Conservation (phyloP, 805 yeast species). For the Pichia paraexigua region DNA sequence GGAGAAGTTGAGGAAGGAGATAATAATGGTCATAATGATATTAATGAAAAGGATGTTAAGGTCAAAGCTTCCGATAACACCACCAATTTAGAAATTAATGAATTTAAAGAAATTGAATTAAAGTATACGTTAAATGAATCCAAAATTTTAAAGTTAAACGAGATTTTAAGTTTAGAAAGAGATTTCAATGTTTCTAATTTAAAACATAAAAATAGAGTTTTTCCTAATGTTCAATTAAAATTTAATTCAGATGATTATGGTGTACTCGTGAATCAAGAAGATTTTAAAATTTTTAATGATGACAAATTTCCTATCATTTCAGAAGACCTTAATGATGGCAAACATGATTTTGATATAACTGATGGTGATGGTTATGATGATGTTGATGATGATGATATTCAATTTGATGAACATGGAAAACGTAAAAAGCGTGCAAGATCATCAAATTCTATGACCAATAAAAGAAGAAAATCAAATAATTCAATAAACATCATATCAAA, state of each 20-base stretch:
- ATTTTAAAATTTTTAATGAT: constrained; percentile 49
- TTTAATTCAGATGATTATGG: constrained; percentile 84
- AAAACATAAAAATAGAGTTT: constrained; percentile 53
- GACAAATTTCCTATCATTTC: constrained; percentile 26
- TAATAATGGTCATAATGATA: constrained; percentile 1
- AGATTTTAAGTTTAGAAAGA: constrained; percentile 39
- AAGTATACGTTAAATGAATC: constrained; percentile 11
- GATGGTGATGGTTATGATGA: constrained; percentile 18
- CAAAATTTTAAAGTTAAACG: constrained; percentile 21
- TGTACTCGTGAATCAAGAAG: constrained; percentile 55
- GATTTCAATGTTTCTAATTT: constrained; percentile 48
- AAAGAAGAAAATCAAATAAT: background rate
- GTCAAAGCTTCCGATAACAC: background rate
- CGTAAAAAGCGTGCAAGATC: constrained; percentile 16
- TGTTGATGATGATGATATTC: constrained; percentile 16
- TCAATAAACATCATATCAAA: background rate
- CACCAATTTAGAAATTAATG: background rate
- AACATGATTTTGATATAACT: background rate
- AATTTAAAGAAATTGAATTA: constrained; percentile 20
- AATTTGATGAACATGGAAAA: constrained; percentile 16
- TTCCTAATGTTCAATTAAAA: constrained; percentile 59
- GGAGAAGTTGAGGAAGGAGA: background rate
- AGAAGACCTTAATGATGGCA: constrained; percentile 4
- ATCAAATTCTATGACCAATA: background rate
- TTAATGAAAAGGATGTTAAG: background rate